Conservation (phyloP, 257 asterid genomes). For the Solanum bulbocastanum region DNA sequence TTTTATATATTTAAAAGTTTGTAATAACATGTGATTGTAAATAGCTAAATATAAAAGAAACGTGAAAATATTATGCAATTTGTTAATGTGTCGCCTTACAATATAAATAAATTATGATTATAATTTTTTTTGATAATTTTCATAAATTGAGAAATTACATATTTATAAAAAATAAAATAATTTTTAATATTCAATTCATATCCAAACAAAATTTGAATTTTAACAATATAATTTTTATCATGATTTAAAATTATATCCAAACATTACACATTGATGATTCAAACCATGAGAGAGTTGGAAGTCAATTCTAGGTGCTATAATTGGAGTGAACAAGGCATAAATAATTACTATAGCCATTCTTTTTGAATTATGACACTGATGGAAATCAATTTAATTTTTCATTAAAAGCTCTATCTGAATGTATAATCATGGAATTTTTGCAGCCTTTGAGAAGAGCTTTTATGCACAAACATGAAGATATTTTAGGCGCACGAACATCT, state of each 20-base stretch:
- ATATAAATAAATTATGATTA: too few relatives aligned
- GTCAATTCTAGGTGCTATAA: background rate
- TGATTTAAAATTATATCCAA: background rate
- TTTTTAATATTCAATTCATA: too few relatives aligned
- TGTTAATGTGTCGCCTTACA: rapidly evolving
- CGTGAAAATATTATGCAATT: background rate
- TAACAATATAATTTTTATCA: too few relatives aligned
- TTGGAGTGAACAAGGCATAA: background rate
- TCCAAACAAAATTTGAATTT: background rate
- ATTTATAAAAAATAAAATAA: too few relatives aligned
- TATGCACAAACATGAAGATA: background rate
- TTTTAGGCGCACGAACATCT: background rate
- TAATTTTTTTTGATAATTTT: too few relatives aligned
- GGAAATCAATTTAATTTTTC: background rate
- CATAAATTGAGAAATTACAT: background rate
- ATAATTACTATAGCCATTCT: background rate
- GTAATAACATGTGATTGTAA: too few relatives aligned
- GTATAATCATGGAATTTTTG: background rate
- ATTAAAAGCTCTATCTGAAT: background rate
- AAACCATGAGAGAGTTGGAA: background rate
- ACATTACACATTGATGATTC: too few relatives aligned
- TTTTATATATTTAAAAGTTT: background rate
- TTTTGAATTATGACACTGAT: background rate
- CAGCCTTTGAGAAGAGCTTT: background rate
- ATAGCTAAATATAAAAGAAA: background rate